phyloP scores from a whole-genome alignment of 2,329 filamentous ascomycete species.

The Atkinsonella texensis region DNA sequence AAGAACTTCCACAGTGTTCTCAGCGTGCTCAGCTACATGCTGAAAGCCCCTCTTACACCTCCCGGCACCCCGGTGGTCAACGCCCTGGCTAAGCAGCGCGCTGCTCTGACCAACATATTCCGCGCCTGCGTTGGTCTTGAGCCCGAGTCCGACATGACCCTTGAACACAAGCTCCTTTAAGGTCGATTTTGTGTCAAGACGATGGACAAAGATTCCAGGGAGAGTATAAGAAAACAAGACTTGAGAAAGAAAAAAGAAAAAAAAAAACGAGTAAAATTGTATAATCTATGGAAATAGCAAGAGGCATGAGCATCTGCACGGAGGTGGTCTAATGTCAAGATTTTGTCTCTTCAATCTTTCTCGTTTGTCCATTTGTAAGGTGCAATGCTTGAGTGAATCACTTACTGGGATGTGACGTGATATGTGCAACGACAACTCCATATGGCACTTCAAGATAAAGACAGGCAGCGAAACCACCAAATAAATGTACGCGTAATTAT shows the following conservation, averaged over 20 bases:
- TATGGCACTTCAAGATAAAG: too few relatives aligned
- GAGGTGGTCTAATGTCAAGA: slow-evolving; percentile 3
- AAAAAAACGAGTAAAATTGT: not conserved
- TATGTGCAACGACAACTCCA: too few relatives aligned
- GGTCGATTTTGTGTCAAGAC: not conserved
- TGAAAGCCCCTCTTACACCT: slow-evolving; percentile 88
- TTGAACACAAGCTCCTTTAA: slow-evolving; percentile 95
- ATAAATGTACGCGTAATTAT: too few relatives aligned
- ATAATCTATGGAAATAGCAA: slow-evolving; percentile 9
- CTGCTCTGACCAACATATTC: slow-evolving; percentile 94
- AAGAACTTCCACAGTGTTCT: slow-evolving; percentile 95
- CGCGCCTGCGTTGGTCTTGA: slow-evolving; percentile 92
- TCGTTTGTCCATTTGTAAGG: not conserved
- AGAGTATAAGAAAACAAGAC: too few relatives aligned
- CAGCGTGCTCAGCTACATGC: slow-evolving; percentile 97
- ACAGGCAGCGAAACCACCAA: too few relatives aligned
- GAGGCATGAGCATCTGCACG: slow-evolving; percentile 10
- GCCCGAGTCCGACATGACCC: slow-evolving; percentile 96
- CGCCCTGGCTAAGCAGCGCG: slow-evolving; percentile 88
- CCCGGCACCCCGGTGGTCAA: slow-evolving; percentile 94
- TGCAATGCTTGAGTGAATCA: not conserved
- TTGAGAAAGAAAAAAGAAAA: not conserved
- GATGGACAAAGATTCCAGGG: too few relatives aligned
- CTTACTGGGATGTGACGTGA: not conserved
- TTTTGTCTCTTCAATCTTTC: not conserved